These are phyloP conservation scores for Tilletia caries DNA, from an alignment of 1,284 basidiomycete genomes.

Conservation along the genomic window DNA sequence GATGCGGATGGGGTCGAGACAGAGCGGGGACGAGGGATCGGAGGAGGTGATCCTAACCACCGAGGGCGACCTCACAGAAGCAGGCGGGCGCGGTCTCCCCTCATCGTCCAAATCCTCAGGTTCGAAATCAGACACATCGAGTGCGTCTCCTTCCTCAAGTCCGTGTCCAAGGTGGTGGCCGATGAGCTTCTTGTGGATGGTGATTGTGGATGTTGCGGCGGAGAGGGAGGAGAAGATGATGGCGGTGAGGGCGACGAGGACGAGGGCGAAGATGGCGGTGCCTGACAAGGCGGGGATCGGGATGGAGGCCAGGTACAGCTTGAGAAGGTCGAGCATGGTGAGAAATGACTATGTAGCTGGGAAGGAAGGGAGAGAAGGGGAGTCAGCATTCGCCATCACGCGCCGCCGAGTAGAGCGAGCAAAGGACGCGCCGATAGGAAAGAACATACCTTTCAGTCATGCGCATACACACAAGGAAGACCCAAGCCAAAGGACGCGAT, in stretches of 20 bases:
- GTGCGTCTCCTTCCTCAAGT: background rate
- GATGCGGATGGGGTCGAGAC: conserved; percentile 35
- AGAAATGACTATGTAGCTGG: too few relatives aligned
- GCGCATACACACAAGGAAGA: too few relatives aligned
- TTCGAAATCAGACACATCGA: conserved; percentile 11
- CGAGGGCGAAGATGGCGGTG: background rate
- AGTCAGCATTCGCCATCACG: too few relatives aligned
- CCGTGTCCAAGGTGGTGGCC: conserved; percentile 5
- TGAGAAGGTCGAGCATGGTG: background rate
- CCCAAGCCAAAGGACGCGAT: too few relatives aligned
- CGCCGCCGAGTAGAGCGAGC: too few relatives aligned
- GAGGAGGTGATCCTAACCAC: conserved; percentile 38
- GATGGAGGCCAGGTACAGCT: background rate
- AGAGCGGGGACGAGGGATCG: conserved; percentile 42
- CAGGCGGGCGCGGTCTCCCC: background rate
- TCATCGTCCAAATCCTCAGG: conserved; percentile 10
- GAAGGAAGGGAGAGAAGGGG: too few relatives aligned
- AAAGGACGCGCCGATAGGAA: too few relatives aligned
- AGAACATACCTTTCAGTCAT: too few relatives aligned
- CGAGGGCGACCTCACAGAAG: background rate
- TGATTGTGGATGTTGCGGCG: conserved; percentile 6
- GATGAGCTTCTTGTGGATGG: conserved; percentile 15
- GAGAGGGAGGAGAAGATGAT: conserved; percentile 11
- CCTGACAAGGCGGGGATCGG: background rate
- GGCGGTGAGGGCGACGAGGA: background rate